Conservation (phyloP, 2,329 filamentous ascomycete species). For the Septoria linicola region DNA sequence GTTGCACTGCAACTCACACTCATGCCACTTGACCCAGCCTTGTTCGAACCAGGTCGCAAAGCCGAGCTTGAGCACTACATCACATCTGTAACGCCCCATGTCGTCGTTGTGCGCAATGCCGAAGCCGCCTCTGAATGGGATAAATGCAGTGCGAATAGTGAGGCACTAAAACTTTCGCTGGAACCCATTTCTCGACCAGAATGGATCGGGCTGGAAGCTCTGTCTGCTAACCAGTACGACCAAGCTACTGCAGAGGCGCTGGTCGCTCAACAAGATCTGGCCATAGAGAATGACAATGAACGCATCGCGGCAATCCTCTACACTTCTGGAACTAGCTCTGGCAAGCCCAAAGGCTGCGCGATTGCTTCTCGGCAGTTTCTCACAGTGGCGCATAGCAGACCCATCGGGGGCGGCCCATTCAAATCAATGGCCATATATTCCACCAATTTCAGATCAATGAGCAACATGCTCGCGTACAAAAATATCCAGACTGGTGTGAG, state of each 20-base stretch:
- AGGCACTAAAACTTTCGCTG: background rate
- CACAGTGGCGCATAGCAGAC: background rate
- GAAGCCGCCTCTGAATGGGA: background rate
- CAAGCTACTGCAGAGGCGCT: background rate
- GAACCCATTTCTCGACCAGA: background rate
- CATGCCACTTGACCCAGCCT: slow-evolving; percentile 4
- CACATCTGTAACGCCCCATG: background rate
- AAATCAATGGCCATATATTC: background rate
- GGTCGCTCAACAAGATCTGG: background rate
- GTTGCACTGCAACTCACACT: slow-evolving; percentile 6
- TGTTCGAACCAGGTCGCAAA: background rate
- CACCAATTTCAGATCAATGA: background rate
- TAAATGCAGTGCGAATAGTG: background rate
- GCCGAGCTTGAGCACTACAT: slow-evolving; percentile 5
- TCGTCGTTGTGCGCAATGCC: slow-evolving; percentile 5
- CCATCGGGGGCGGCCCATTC: no score
- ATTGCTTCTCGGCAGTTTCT: background rate
- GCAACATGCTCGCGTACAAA: background rate
- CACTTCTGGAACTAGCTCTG: slow-evolving; percentile 10
- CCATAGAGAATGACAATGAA: background rate
- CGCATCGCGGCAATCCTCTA: slow-evolving; percentile 9
- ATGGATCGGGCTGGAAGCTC: background rate
- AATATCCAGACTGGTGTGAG: background rate
- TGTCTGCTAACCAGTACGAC: background rate
- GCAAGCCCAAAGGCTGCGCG: slow-evolving; percentile 10